These are phyloP conservation scores for Backusella australiensis DNA, from an alignment of 192 early-diverging fungal species.

Conservation along the genomic window DNA sequence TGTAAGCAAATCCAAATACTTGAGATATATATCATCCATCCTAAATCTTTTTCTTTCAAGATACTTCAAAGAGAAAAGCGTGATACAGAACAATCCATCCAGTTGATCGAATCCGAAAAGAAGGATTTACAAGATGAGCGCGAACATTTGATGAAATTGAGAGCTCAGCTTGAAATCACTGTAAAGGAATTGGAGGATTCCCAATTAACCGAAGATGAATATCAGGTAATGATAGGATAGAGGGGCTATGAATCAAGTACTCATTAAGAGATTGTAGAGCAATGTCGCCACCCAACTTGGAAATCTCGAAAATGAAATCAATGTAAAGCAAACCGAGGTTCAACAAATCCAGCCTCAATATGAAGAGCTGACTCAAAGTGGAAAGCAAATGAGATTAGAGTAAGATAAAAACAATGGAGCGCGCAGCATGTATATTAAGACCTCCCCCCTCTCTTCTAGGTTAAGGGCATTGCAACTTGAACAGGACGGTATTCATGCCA, in stretches of 20 bases:
- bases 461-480: conserved; percentile 64
- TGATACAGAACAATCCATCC: conserved; percentile 60
- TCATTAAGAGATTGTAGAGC: not conserved
- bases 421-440: not conserved
- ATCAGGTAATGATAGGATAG: conserved; percentile 32
- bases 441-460: conserved; percentile 31
- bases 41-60: conserved; percentile 9
- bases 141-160: conserved; percentile 71
- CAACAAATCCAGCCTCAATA: conserved; percentile 62
- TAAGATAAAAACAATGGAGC: conserved; percentile 35
- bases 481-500: conserved; percentile 75
- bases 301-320: conserved; percentile 55
- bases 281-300: conserved; percentile 25
- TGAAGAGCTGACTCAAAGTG: conserved; percentile 53
- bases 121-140: conserved; percentile 69
- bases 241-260: not conserved
- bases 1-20: conserved; percentile 20
- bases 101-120: conserved; percentile 66
- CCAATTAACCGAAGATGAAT: conserved; percentile 41
- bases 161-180: conserved; percentile 75
- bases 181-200: conserved; percentile 81
- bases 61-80: conserved; percentile 48
- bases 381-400: conserved; percentile 61
- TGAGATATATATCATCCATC: no score
- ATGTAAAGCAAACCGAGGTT: conserved; percentile 63